phyloP scores from a whole-genome alignment of 352 stramenopile species.

The Globisporangium megalacanthum region DNA sequence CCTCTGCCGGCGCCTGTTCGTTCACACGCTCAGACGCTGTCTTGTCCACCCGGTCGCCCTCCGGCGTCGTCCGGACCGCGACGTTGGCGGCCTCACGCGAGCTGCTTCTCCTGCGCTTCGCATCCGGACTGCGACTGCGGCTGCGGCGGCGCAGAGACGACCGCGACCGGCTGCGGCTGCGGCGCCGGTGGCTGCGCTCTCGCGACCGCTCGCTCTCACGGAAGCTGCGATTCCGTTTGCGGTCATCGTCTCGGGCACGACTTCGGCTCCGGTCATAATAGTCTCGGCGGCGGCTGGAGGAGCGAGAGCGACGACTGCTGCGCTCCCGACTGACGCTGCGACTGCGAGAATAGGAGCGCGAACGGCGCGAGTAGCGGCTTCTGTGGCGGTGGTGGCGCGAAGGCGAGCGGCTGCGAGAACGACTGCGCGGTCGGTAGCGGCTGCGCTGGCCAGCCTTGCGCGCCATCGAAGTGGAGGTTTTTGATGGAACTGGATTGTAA shows the following conservation, averaged over 20 bases:
- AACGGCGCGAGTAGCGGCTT: background rate
- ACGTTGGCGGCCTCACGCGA: background rate
- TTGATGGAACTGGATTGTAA: too few relatives aligned
- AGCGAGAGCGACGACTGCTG: background rate
- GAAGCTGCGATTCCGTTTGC: background rate
- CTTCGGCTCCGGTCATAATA: conserved; percentile 24
- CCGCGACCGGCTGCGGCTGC: conserved; percentile 4
- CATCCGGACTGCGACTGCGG: conserved; percentile 5
- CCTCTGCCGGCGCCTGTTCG: too few relatives aligned
- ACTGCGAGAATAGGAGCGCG: too few relatives aligned
- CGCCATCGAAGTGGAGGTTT: background rate
- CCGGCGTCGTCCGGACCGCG: background rate
- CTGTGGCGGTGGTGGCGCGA: conserved; percentile 2
- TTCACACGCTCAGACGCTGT: too few relatives aligned
- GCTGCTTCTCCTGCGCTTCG: conserved; percentile 12
- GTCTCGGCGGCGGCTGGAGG: conserved; percentile 9
- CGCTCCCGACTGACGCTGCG: background rate
- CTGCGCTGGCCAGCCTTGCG: background rate
- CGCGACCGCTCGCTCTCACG: background rate
- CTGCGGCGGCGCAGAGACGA: conserved; percentile 1
- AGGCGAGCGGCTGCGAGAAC: background rate
- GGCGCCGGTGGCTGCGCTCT: conserved; percentile 3
- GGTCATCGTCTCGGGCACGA: background rate
- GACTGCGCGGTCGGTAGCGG: background rate
- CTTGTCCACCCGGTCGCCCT: too few relatives aligned